These are phyloP conservation scores for Takashimella tepidaria DNA, from an alignment of 1,284 basidiomycete genomes.

Conservation along the genomic window DNA sequence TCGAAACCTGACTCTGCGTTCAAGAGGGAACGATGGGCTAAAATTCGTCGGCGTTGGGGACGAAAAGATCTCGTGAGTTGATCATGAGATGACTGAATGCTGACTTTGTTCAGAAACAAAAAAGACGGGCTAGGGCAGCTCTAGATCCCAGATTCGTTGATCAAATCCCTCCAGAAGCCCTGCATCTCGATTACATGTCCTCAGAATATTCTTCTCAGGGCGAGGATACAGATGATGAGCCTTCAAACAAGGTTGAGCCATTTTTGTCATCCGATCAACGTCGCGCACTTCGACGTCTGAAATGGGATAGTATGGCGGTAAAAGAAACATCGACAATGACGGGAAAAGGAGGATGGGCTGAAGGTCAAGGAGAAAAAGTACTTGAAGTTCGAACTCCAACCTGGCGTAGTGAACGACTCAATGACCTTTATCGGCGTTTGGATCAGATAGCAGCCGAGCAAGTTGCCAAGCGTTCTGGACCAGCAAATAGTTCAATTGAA, in stretches of 20 bases:
- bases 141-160: conserved; percentile 22
- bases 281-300: background rate
- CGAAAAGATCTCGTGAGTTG: conserved; percentile 43
- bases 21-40: conserved; percentile 36
- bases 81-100: background rate
- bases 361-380: conserved; percentile 58
- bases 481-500: background rate
- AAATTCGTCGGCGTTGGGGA: conserved; percentile 45
- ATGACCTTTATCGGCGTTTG: conserved; percentile 32
- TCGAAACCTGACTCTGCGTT: conserved; percentile 30
- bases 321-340: conserved; percentile 43
- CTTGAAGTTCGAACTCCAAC: conserved; percentile 60
- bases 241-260: conserved; percentile 5
- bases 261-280: background rate
- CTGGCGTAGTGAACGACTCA: conserved; percentile 40
- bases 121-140: conserved; percentile 36
- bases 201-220: conserved; percentile 46
- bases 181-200: conserved; percentile 47
- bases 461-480: conserved; percentile 18
- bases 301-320: background rate
- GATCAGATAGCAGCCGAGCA: conserved; percentile 26
- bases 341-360: conserved; percentile 59
- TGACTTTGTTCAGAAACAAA: conserved; percentile 39
- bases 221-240: conserved; percentile 24
- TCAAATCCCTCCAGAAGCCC: conserved; percentile 24